Base-by-base conservation (phyloP, 176 grass and related monocot species). In the Lolium multiflorum region DNA sequence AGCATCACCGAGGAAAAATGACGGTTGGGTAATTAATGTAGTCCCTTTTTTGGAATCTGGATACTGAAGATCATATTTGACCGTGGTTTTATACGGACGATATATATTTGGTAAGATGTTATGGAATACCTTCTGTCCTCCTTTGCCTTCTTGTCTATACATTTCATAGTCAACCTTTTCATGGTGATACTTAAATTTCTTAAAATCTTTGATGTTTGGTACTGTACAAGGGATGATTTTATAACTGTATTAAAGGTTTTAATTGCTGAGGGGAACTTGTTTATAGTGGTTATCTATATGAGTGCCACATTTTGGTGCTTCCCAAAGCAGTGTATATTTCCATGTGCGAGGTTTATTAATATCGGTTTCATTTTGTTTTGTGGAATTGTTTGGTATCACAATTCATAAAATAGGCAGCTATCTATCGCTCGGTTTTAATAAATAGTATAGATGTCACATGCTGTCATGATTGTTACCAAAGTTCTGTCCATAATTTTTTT, bases 1-100 rank as follows among this genome's bases (percentile, higher is more conserved):
- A 86, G 88, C 90, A 84, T 92, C 93, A 17, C 85, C 90, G 48
- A 79, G 22, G 52, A 86, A 90, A 77, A 92, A 90, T 13, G 67
- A 91, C 62, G 86, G 89, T 58, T 95, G 91, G 94, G 94, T 95
- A 63, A 96, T 93, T 89, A 96, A 96, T 91, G 84, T 93, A 79
- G 25, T 93, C 85, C 78, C 89, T 80, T 83, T 65, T 31, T 41
- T 4, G 37, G 77, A 96, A 85, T 91, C 91, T 83, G 83, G 84
- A 93, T 91, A 66, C 77, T 96, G 89, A 96, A 96, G 77, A 85
- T 91, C 68, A 93, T 96, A 58, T 93, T 91, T 73, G 91, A 96
- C 79, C 87, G 89, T 56, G 94, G 94, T 89, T 89, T 96, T 83
- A 83, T 96, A 63, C 91, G 94, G 75, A 88, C 81, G 61, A 69